Percentiles rank a stretch among this genome's conserved stretches.
phyloP scores from a whole-genome alignment of 768 basidiomycete species.

The Suillus spraguei region DNA sequence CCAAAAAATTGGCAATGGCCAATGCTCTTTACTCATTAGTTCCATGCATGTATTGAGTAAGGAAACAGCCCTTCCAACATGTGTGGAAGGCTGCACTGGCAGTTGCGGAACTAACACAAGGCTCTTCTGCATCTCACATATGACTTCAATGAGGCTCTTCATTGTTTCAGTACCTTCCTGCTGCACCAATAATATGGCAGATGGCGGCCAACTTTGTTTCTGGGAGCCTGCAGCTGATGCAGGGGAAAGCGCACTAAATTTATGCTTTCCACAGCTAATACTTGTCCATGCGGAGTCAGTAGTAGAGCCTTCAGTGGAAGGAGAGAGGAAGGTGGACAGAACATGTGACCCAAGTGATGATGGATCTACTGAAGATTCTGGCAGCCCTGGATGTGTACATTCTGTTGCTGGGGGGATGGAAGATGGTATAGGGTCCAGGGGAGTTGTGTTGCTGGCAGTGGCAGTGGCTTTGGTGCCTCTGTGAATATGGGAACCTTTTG shows the following conservation, averaged over 20 bases:
- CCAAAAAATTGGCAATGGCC: too few species aligned
- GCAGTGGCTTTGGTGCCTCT: neutral
- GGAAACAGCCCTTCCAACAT: too few species aligned
- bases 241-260: neutral
- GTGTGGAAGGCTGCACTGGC: too few species aligned
- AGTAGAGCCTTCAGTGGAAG: too few species aligned
- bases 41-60: too few species aligned
- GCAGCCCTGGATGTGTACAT: neutral
- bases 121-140: too few species aligned
- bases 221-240: neutral
- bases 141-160: too few species aligned
- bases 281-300: neutral
- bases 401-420: neutral
- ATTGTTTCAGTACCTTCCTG: too few species aligned
- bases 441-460: neutral
- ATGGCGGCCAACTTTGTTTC: neutral
- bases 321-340: neutral
- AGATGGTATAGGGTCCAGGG: neutral
- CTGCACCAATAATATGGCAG: neutral
- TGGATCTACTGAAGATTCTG: too few species aligned
- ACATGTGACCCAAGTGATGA: too few species aligned
- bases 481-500: neutral
- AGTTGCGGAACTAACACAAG: too few species aligned
- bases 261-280: neutral
- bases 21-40: too few species aligned